Conservation (phyloP, 78 protist genomes). For the Chrysochromulina tobinii region DNA sequence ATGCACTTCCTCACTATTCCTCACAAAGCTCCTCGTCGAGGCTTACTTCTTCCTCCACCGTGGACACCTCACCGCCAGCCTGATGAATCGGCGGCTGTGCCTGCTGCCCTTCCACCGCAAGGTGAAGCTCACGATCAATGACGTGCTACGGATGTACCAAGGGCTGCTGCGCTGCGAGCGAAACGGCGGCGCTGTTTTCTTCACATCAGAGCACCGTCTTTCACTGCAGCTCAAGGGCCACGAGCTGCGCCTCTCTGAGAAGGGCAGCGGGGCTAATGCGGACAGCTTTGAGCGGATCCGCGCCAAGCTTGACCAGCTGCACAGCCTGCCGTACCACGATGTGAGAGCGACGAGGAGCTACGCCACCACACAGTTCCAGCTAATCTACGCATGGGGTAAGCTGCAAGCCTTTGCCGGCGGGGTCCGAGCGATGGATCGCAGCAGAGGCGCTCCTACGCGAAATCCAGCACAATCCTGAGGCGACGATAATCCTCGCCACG, state of each 20-base stretch:
- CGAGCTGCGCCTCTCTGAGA: neutral
- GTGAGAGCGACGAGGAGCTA: conserved; percentile 18
- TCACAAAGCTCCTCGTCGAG: neutral
- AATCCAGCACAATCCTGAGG: neutral
- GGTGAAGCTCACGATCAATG: neutral
- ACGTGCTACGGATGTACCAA: neutral
- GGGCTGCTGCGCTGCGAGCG: neutral
- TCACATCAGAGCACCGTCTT: conserved; percentile 30
- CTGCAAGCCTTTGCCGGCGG: neutral
- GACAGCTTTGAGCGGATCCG: neutral
- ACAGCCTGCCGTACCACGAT: neutral
- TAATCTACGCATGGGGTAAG: conserved; percentile 2
- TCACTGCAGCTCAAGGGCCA: conserved; percentile 34
- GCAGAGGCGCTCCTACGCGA: neutral
- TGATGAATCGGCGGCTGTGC: neutral
- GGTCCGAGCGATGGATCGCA: neutral
- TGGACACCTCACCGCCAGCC: conserved; percentile 15
- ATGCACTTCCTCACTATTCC: neutral
- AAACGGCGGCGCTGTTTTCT: neutral
- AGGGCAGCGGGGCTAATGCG: neutral
- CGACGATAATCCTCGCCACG: too few relatives aligned
- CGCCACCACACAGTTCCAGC: neutral
- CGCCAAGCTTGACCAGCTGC: neutral
- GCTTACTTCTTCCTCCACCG: conserved; percentile 5
- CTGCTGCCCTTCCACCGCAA: conserved; percentile 29